Conservation (phyloP, 2,329 filamentous ascomycete species). For the Ophiostoma sp. region DNA sequence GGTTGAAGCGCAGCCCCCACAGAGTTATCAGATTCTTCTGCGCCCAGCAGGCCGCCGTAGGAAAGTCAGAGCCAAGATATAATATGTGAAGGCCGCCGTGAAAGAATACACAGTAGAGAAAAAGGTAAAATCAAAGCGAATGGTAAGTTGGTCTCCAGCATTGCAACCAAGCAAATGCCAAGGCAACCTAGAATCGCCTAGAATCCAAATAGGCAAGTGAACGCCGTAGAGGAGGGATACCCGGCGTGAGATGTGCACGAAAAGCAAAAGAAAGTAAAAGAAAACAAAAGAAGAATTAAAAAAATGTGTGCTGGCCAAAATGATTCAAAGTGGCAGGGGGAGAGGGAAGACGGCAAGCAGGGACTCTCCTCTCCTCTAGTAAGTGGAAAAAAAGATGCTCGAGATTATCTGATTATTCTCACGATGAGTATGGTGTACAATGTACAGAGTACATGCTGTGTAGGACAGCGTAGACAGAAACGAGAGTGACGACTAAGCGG, state of each 20-base stretch:
- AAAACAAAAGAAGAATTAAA: background rate
- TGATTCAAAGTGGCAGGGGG: background rate
- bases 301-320: background rate
- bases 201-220: slow-evolving; percentile 1
- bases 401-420: slow-evolving; percentile 13
- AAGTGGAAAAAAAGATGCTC: background rate
- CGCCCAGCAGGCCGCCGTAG: background rate
- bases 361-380: background rate
- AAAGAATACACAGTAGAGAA: background rate
- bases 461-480: too few relatives aligned
- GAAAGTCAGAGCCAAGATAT: background rate
- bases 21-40: slow-evolving; percentile 13
- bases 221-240: background rate
- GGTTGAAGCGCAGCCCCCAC: background rate
- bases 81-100: background rate
- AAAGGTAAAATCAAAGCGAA: slow-evolving; percentile 6
- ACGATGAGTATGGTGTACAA: background rate
- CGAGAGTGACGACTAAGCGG: background rate
- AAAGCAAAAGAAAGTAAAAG: background rate
- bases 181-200: background rate
- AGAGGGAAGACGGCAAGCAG: background rate
- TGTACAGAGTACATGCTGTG: background rate
- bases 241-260: background rate
- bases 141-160: background rate
- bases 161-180: background rate